Percentiles rank a stretch among this genome's conserved stretches.
phyloP scores from a whole-genome alignment of 441 rosid genomes.

The Pelargonium fulgidum region DNA sequence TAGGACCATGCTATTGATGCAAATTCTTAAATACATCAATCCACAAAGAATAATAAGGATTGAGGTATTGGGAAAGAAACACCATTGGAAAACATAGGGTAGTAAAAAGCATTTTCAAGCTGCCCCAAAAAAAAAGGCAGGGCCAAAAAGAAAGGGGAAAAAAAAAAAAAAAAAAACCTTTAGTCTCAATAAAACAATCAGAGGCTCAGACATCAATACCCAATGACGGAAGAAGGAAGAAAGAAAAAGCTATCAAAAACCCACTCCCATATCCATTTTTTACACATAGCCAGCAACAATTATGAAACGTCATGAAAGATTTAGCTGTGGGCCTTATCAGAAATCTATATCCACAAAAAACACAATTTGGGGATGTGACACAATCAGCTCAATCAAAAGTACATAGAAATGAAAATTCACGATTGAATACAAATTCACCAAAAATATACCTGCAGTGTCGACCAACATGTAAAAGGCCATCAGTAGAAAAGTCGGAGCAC shows the following conservation, averaged over 20 bases:
- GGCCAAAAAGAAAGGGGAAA: no score
- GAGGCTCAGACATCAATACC: neutral
- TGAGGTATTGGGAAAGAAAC: neutral
- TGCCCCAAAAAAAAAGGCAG: no score
- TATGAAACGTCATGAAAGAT: neutral
- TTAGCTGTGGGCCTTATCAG: neutral
- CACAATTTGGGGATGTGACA: neutral
- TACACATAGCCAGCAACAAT: neutral
- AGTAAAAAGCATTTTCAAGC: neutral
- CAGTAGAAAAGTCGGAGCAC: slow-evolving; percentile 1
- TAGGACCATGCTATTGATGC: neutral
- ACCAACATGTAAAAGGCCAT: neutral
- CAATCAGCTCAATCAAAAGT: neutral
- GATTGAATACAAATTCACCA: neutral
- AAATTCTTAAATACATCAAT: neutral
- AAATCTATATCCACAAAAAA: no score
- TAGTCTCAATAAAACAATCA: neutral
- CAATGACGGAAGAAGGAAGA: neutral
- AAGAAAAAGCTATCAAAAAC: neutral
- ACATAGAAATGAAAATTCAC: neutral
- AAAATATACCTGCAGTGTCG: neutral
- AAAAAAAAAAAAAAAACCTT: neutral
- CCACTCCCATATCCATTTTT: neutral
- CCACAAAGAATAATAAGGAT: neutral
- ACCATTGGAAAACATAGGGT: neutral